Percentiles rank a stretch among this genome's conserved stretches.
phyloP scores from a whole-genome alignment of 83 land plant genomes.

The Picea engelmannii region DNA sequence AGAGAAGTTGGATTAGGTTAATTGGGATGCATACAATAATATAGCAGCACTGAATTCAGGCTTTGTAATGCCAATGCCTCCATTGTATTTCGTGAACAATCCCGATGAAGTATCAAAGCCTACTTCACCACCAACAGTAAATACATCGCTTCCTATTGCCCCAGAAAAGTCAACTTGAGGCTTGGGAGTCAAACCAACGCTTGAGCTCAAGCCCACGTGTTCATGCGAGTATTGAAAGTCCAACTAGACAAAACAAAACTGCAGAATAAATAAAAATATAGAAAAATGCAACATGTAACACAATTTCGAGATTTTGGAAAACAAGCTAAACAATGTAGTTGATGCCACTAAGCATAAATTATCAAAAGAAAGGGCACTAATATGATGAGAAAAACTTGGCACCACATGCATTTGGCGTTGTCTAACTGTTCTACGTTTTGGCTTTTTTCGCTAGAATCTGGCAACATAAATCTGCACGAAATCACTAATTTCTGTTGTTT shows the following conservation, averaged over 20 bases:
- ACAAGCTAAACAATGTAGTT: background rate
- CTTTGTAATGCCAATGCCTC: constrained; percentile 59
- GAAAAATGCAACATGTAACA: background rate
- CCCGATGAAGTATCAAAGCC: constrained; percentile 68
- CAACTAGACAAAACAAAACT: constrained; percentile 26
- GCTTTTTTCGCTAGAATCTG: no score
- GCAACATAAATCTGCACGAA: no score
- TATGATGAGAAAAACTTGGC: background rate
- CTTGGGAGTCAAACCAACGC: constrained; percentile 53
- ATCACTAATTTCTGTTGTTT: no score
- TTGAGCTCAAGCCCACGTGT: constrained; percentile 50
- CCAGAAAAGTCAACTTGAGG: constrained; percentile 55
- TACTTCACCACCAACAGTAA: constrained; percentile 62
- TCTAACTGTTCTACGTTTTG: no score
- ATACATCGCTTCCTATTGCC: constrained; percentile 47
- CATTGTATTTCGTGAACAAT: constrained; percentile 62
- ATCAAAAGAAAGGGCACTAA: background rate
- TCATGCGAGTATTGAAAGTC: constrained; percentile 57
- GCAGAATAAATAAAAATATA: background rate
- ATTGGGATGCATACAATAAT: constrained; percentile 41
- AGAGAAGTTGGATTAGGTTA: constrained; percentile 1
- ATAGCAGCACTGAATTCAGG: constrained; percentile 63
- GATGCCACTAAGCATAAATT: background rate
- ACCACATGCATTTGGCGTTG: background rate
- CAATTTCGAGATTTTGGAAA: background rate